phyloP scores from a whole-genome alignment of 1,284 basidiomycete genomes.

The Apiotrichum domesticum region DNA sequence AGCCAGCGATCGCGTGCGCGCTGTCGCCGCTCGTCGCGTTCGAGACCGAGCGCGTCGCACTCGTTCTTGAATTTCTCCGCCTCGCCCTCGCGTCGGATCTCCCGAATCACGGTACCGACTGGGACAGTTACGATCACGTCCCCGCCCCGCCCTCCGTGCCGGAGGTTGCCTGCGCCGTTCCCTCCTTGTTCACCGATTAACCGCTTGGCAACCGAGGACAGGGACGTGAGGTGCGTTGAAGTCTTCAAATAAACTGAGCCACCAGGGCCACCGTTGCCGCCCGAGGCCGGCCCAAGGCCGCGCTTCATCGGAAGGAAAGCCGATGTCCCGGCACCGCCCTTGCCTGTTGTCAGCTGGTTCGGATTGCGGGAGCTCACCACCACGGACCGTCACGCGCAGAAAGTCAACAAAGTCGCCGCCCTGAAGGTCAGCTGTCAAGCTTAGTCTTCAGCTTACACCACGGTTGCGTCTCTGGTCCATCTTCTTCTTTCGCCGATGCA shows the following conservation, averaged over 20 bases:
- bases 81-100: constrained; percentile 61
- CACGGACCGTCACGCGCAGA: constrained; percentile 66
- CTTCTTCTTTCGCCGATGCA: constrained; percentile 34
- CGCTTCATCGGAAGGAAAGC: constrained; percentile 70
- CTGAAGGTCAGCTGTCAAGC: constrained; percentile 44
- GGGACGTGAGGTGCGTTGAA: constrained; percentile 65
- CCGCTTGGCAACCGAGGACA: constrained; percentile 64
- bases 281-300: constrained; percentile 75
- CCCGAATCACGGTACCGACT: constrained; percentile 77
- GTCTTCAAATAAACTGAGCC: constrained; percentile 79
- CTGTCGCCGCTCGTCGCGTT: constrained; percentile 14
- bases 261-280: constrained; percentile 81
- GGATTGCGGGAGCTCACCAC: constrained; percentile 52
- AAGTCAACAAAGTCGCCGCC: constrained; percentile 76
- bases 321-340: constrained; percentile 74
- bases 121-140: constrained; percentile 75
- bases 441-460: constrained; percentile 21
- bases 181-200: constrained; percentile 62
- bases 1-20: constrained; percentile 62
- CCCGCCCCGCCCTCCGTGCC: constrained; percentile 66
- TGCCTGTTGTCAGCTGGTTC: constrained; percentile 51
- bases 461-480: constrained; percentile 42
- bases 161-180: constrained; percentile 74
- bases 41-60: constrained; percentile 44
- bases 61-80: constrained; percentile 43